Base-by-base conservation (phyloP, 805 yeast genomes). In the Cyberlindnera japonica region DNA sequence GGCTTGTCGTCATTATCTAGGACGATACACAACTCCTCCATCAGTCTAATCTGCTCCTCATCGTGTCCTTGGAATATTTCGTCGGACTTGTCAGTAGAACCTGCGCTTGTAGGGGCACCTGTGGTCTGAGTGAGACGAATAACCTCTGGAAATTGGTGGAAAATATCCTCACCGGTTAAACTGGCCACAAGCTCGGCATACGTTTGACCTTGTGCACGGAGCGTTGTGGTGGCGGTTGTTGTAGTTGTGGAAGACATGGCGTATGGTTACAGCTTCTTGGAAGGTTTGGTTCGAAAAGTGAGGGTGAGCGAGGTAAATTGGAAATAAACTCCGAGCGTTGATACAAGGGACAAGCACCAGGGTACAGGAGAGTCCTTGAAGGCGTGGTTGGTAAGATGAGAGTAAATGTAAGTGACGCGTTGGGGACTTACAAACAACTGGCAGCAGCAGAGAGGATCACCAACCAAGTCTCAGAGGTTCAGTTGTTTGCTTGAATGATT, bases 11-110 rank as follows among this genome's bases (percentile, higher is more conserved):
- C 65, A 70, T 83, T 81, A 62, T 93, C 96, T 48, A 90, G 69
- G 2, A 91, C 96, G 45, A 93, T 89, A 65, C 99, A 93, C 48
- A 90, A 80, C 64, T 93, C 99, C 53, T 90, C 95, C 99, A 93
- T 93, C 46, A 93, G 71, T 57, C 79, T 77, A 62, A 93, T 88
- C 65, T 93, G 99, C 62, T 91, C 98, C 58, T 81, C 83, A 62
- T 93, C 96, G 51, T 90, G 93, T 6, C 96, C 97, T 5, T 69
- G 71, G 49, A 90, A 85, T n/a, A 86, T 65, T 9, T 62, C 70
- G 14, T 67, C 68, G 25, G 58, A 57, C 6, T 53, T 59, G 18
- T 53, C 55, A 14, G 59, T 54, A 16, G 49, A 60, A 29, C 50
- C 57, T 15, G 51, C 65, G 50, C 57, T 71, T 30, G 62, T 67